Conservation (phyloP, 306 rosid species). For the Castanea crenata region DNA sequence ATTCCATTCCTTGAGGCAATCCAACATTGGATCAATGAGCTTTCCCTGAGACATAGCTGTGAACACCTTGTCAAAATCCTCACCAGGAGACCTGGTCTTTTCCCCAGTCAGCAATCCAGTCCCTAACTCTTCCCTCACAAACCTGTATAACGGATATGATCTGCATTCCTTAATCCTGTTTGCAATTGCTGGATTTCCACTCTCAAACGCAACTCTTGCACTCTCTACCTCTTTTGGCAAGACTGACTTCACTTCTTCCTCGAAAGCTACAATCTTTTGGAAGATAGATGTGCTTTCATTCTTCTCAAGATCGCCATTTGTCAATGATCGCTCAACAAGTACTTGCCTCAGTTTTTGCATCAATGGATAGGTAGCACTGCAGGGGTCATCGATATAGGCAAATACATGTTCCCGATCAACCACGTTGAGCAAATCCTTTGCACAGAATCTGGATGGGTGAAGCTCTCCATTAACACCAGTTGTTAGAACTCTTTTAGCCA, state of each 20-base stretch:
- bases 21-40: slow-evolving; percentile 76
- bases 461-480: slow-evolving; percentile 70
- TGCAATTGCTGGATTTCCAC: slow-evolving; percentile 40
- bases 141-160: slow-evolving; percentile 80
- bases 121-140: slow-evolving; percentile 71
- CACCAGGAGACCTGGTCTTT: slow-evolving; percentile 66
- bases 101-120: slow-evolving; percentile 64
- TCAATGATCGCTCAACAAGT: slow-evolving; percentile 72
- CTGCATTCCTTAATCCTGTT: slow-evolving; percentile 75
- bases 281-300: slow-evolving; percentile 66
- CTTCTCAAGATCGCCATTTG: slow-evolving; percentile 56
- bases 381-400: slow-evolving; percentile 74
- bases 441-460: slow-evolving; percentile 80
- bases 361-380: slow-evolving; percentile 73
- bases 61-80: slow-evolving; percentile 76
- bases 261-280: slow-evolving; percentile 73
- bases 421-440: slow-evolving; percentile 73
- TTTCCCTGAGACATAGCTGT: slow-evolving; percentile 76
- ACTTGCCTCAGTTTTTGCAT: slow-evolving; percentile 80
- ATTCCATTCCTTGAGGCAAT: slow-evolving; percentile 73
- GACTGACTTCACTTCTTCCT: slow-evolving; percentile 59
- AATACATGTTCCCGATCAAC: slow-evolving; percentile 70
- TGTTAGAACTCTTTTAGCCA: slow-evolving; percentile 73
- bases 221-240: slow-evolving; percentile 82
- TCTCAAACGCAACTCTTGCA: slow-evolving; percentile 53